Base-by-base conservation (phyloP, 495 filamentous ascomycete genomes). In the Collariella sp. region DNA sequence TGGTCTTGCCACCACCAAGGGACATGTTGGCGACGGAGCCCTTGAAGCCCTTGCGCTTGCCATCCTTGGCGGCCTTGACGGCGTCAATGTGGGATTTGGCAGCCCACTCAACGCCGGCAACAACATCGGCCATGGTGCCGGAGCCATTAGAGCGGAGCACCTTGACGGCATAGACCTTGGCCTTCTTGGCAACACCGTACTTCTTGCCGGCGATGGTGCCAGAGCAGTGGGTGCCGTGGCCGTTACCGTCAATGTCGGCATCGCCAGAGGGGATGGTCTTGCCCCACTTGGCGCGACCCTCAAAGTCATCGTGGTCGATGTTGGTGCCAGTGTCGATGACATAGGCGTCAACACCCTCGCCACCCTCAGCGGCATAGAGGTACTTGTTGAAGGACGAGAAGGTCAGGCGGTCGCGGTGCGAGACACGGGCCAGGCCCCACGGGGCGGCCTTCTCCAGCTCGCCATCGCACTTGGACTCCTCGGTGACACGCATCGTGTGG, bases 11-110 rank as follows among this genome's bases (percentile, higher is more conserved):
- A 67, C 94, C 94, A 64, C 94, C 94, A 33, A 99, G 84, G 63
- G 84, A 89, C 94, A 99, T 99, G 82, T 99, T 99, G 74, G 94
- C 94, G 66, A 91, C 87, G 54, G 89, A 95, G 62, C 94, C 94
- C 82, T 97, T 97, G 83, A 96, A 97, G 63, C 84, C 83, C 81
- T 95, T 95, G 70, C 83, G 82, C 76, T 89, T 86, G 62, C 87
- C 86, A 24, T 73, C 77, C 82, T 93, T 90, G 62, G 86, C 88
- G 44, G 74, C 76, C 70, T 85, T 78, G 59, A 84, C 78, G 62
- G 85, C 81, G 72, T 88, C 79, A 40, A 78, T 63, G 71, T 99
- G 94, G 50, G 76, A 67, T 64, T 86, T 77, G 60, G 86, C 91
- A 60, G 94, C 94, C 80, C 83, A 96, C 72, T 99, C 91, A 62